A percentile compares a stretch with the other conserved stretches of the same genome.
These are phyloP conservation scores for Diaporthe eres DNA, from an alignment of 2,329 filamentous ascomycete genomes.

Conservation along the genomic window DNA sequence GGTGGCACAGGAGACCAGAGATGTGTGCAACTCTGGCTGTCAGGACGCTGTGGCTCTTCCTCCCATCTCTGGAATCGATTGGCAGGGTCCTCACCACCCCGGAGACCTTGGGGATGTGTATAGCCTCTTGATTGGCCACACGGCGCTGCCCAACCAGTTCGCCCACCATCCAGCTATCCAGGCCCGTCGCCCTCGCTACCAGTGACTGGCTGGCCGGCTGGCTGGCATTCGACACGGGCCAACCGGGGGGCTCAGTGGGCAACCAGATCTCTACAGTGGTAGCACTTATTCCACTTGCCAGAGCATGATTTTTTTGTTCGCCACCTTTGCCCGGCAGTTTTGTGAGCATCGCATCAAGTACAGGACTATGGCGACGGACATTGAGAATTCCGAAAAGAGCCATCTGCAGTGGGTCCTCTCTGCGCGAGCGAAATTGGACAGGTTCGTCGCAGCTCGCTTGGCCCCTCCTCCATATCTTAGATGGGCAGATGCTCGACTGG, in stretches of 20 bases:
- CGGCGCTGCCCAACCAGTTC: neutral
- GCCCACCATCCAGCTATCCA: neutral
- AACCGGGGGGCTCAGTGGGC: conserved; percentile 6
- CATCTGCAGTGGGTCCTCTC: conserved; percentile 23
- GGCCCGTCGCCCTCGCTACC: conserved; percentile 25
- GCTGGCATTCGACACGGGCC: conserved; percentile 18
- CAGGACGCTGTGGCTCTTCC: conserved; percentile 1
- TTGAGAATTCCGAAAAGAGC: conserved; percentile 24
- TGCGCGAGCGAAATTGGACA: conserved; percentile 38
- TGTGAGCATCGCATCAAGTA: neutral
- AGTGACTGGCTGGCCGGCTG: conserved; percentile 3
- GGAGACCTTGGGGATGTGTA: conserved; percentile 30
- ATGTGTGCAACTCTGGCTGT: conserved; percentile 17
- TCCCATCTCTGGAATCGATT: conserved; percentile 33
- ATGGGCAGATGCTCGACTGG: conserved; percentile 28
- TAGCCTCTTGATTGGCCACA: conserved; percentile 24
- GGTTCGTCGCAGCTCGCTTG: conserved; percentile 38
- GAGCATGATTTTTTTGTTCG: conserved; percentile 8
- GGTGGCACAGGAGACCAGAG: conserved; percentile 30
- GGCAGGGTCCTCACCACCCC: conserved; percentile 25
- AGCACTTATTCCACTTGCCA: neutral
- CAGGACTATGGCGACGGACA: conserved; percentile 15
- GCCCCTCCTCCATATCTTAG: conserved; percentile 22
- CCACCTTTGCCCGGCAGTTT: conserved; percentile 24
- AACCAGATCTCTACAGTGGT: neutral